Percentiles rank a stretch among this genome's conserved stretches.
phyloP scores from a whole-genome alignment of 2,329 filamentous ascomycete genomes.

The Bipolaris victoriae region DNA sequence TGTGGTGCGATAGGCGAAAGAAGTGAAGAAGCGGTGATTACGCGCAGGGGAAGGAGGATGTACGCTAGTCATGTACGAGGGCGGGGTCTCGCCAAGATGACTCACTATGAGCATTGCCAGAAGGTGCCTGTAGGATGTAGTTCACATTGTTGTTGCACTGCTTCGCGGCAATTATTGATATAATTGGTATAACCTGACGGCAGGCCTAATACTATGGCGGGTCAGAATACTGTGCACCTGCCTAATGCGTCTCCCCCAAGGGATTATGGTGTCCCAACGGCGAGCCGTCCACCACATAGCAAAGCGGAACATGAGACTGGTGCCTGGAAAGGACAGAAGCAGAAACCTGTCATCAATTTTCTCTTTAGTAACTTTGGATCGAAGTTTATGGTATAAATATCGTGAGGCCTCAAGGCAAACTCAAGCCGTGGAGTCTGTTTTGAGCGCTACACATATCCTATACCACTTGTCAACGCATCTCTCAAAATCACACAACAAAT shows the following conservation, averaged over 20 bases:
- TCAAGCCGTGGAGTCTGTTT: background rate
- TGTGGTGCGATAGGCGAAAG: background rate
- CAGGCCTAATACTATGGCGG: background rate
- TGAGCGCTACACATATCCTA: background rate
- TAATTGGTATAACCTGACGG: too few relatives aligned
- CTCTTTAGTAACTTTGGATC: background rate
- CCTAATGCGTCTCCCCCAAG: background rate
- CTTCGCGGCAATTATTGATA: background rate
- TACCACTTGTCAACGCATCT: too few relatives aligned
- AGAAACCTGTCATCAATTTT: background rate
- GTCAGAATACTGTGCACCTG: background rate
- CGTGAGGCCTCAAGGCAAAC: too few relatives aligned
- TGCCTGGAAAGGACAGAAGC: background rate
- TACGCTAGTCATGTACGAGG: slow-evolving; percentile 6
- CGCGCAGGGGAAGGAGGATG: background rate
- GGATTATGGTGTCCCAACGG: background rate
- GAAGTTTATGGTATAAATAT: background rate
- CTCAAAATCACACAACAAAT: background rate
- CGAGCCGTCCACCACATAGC: background rate
- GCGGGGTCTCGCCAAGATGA: slow-evolving; percentile 1
- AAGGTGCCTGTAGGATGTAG: too few relatives aligned
- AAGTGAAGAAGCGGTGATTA: background rate
- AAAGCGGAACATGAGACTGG: background rate
- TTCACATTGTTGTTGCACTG: background rate
- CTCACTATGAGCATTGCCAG: background rate